Conservation (phyloP, 2,329 filamentous ascomycete species). For the Alternaria sp. region DNA sequence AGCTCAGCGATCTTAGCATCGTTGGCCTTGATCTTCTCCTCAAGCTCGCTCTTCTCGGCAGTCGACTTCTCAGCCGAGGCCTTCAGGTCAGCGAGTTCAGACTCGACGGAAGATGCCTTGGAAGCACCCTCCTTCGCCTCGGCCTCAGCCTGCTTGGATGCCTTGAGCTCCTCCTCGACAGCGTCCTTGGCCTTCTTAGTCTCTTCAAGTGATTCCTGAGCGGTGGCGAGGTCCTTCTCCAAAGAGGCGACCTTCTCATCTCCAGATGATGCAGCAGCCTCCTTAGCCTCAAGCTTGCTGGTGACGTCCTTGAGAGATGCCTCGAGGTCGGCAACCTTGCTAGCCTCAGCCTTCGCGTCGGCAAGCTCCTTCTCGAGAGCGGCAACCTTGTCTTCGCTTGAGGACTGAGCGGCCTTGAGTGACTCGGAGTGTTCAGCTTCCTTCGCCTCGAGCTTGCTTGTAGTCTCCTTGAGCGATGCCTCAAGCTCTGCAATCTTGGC, state of each 20-base stretch:
- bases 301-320: conserved; percentile 24
- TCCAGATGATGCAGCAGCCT: conserved; percentile 26
- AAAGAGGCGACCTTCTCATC: conserved; percentile 35
- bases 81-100: conserved; percentile 32
- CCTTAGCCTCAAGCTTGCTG: conserved; percentile 28
- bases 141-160: conserved; percentile 19
- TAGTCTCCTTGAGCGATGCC: conserved; percentile 23
- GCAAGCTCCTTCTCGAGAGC: conserved; percentile 27
- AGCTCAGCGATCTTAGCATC: conserved; percentile 31
- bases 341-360: conserved; percentile 28
- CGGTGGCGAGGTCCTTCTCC: conserved; percentile 31
- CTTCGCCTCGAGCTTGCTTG: conserved; percentile 20
- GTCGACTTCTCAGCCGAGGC: conserved; percentile 27
- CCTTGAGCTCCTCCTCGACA: conserved; percentile 29
- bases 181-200: conserved; percentile 27
- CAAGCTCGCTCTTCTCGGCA: conserved; percentile 26
- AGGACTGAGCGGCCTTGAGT: conserved; percentile 19
- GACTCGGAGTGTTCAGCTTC: conserved; percentile 21
- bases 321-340: conserved; percentile 36
- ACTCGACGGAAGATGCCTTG: conserved; percentile 21
- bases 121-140: conserved; percentile 24
- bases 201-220: conserved; percentile 29
- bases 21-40: conserved; percentile 33
- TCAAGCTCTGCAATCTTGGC: conserved; percentile 28
- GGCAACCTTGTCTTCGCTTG: conserved; percentile 16